phyloP scores from a whole-genome alignment of 371 early-diverging fungal species.

The Rhizopus delemar region DNA sequence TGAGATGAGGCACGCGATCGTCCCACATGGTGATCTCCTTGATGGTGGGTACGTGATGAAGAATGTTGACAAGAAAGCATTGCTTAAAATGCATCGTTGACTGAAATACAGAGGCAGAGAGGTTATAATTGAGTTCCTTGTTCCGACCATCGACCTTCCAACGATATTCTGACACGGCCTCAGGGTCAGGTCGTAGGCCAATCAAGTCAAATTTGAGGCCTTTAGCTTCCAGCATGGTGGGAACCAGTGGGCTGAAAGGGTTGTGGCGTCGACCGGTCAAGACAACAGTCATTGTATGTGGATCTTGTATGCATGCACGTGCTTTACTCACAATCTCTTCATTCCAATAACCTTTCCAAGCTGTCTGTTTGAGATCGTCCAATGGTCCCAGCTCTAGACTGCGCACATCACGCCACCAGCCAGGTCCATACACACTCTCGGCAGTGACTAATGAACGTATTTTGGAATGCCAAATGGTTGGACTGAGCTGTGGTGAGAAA shows the following conservation, averaged over 20 bases:
- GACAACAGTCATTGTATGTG: slow-evolving; percentile 51
- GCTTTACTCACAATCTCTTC: slow-evolving; percentile 32
- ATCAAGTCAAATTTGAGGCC: slow-evolving; percentile 56
- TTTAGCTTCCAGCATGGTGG: slow-evolving; percentile 39
- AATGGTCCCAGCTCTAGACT: slow-evolving; percentile 33
- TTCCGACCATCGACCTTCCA: slow-evolving; percentile 4
- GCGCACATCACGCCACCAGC: slow-evolving; percentile 74
- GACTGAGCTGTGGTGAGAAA: slow-evolving; percentile 79
- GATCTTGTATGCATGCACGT: slow-evolving; percentile 33
- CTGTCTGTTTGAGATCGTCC: slow-evolving; percentile 19
- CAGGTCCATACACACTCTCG: slow-evolving; percentile 57
- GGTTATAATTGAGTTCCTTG: slow-evolving; percentile 16
- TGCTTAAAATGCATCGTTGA: slow-evolving; percentile 65
- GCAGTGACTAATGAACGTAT: slow-evolving; percentile 56
- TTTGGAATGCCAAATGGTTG: slow-evolving; percentile 68
- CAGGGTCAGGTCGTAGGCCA: slow-evolving; percentile 52
- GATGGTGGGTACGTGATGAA: slow-evolving; percentile 47
- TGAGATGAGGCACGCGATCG: slow-evolving; percentile 55
- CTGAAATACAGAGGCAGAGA: slow-evolving; percentile 27
- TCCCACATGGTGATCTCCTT: slow-evolving; percentile 59
- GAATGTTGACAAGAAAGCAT: slow-evolving; percentile 50
- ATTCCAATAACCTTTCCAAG: slow-evolving; percentile 48
- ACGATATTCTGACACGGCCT: slow-evolving; percentile 21
- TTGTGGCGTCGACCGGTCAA: slow-evolving; percentile 62
- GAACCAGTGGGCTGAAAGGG: slow-evolving; percentile 48